Percentiles rank a stretch among this genome's conserved stretches.
Conservation (phyloP, 2,329 filamentous ascomycete species). For the Geosmithia putterillii region DNA sequence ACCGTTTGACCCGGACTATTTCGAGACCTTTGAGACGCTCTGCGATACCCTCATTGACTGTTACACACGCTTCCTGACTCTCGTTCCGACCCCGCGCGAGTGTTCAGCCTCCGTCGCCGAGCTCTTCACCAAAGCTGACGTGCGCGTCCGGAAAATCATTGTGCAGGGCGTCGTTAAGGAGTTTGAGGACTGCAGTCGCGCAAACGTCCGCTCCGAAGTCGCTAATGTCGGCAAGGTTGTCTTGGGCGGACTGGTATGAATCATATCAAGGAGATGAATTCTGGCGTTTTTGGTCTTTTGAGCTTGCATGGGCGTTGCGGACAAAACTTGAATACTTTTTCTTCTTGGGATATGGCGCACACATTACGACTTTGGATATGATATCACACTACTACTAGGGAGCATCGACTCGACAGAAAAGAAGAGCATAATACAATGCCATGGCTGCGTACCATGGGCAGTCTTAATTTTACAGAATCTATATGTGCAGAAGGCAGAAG, state of each 20-base stretch:
- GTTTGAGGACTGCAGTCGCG: constrained; percentile 78
- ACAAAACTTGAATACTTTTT: neutral
- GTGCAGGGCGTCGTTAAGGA: constrained; percentile 79
- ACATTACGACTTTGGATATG: too few relatives aligned
- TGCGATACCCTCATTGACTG: constrained; percentile 93
- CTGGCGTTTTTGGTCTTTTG: neutral
- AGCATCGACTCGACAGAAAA: too few relatives aligned
- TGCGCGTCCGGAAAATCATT: constrained; percentile 76
- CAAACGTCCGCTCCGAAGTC: constrained; percentile 67
- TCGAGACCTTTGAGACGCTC: constrained; percentile 88
- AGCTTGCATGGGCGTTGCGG: neutral
- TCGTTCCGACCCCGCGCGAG: constrained; percentile 64
- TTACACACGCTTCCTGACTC: constrained; percentile 64
- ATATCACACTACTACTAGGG: too few relatives aligned
- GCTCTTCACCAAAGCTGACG: constrained; percentile 81
- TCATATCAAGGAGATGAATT: neutral
- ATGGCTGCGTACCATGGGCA: too few relatives aligned
- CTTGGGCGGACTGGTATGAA: constrained; percentile 67
- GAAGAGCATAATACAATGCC: too few relatives aligned
- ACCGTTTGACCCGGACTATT: constrained; percentile 94
- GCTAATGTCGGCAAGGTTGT: constrained; percentile 81
- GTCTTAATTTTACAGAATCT: too few relatives aligned
- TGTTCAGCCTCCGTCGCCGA: constrained; percentile 64
- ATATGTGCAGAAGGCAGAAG: neutral
- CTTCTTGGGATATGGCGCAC: too few relatives aligned